phyloP scores from a whole-genome alignment of 208 protist species.

The Crithidia thermophila region DNA sequence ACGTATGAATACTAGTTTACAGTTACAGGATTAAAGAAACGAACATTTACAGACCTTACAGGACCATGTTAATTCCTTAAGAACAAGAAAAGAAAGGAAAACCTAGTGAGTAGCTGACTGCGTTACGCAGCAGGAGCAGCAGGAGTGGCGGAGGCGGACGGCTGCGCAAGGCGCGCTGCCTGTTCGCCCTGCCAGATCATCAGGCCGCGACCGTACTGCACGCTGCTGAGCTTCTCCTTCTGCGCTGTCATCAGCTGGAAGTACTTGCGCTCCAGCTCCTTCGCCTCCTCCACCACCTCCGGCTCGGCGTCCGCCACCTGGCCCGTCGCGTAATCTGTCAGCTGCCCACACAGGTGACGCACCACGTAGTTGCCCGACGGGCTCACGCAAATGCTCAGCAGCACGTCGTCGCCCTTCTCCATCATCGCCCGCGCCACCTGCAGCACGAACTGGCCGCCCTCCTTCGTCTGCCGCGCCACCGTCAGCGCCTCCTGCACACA shows the following conservation, averaged over 20 bases:
- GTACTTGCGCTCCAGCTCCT: constrained; percentile 47
- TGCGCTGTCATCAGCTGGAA: constrained; percentile 36
- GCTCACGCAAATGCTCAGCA: constrained; percentile 52
- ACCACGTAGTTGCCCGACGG: constrained; percentile 86
- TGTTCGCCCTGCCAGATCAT: constrained; percentile 34
- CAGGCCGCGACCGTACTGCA: constrained; percentile 37
- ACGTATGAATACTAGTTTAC: neutral
- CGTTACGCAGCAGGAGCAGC: constrained; percentile 1
- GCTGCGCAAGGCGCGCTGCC: constrained; percentile 10
- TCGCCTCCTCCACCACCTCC: constrained; percentile 41
- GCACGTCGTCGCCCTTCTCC: constrained; percentile 39
- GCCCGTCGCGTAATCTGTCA: constrained; percentile 57
- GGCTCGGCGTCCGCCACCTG: constrained; percentile 22
- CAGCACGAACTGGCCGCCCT: constrained; percentile 50
- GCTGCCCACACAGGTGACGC: constrained; percentile 53
- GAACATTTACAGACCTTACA: neutral
- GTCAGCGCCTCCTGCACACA: constrained; percentile 75
- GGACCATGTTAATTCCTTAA: neutral
- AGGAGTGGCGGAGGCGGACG: neutral
- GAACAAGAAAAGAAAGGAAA: constrained; percentile 2
- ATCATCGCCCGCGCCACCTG: constrained; percentile 56
- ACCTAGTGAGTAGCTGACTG: neutral
- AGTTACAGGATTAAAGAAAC: neutral
- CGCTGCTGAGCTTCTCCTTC: constrained; percentile 26
- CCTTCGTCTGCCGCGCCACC: constrained; percentile 37